Base-by-base conservation (phyloP, 441 rosid genomes). In the Manihot esculenta region DNA sequence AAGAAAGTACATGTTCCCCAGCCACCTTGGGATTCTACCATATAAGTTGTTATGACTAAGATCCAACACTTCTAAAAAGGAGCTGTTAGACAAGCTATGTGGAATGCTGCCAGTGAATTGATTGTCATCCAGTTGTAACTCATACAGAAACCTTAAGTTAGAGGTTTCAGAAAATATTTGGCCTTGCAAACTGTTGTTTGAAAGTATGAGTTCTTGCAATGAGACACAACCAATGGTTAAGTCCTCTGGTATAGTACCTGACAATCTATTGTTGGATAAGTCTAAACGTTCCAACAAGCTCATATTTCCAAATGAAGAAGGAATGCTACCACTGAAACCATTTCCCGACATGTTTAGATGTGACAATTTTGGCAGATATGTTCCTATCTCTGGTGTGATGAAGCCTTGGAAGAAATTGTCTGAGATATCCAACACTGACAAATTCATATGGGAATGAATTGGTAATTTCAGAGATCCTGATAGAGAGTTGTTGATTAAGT, bases 321-420 rank as follows among this genome's bases (percentile, higher is more conserved):
- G 81, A 38, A 83, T 76, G 8, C 6, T 51, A 18, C 81, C 84
- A 8, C 13, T 14, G 23, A 82, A 64, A 0, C 0, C 21, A 45
- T 72, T 82, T 21, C 47, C 8, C 1, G 72, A 58, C 75, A 79
- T 26, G 47, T 26, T 63, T 10, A 82, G 33, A 10, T 0, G 0
- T 1, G 0, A 0, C 23, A 79, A 30, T 4, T 21, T 18, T 23
- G 83, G 79, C 18, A 79, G 27, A 8, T 2, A 10, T 20, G 15
- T 30, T 30, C 35, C 35, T 4, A 30, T 30, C 35, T 30, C 35
- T 30, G 35, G 35, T 30, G 35, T 30, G n/a, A 53, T 20, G 12
- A 6, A 53, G 26, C 13, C 26, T n/a, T 53, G 1, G 13, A 53
- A 53, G 11, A 0, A 7, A 20, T 53, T 53, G n/a, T 53, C 0